Conservation (phyloP, 2,329 filamentous ascomycete species). For the Trichophyton schoenleinii region DNA sequence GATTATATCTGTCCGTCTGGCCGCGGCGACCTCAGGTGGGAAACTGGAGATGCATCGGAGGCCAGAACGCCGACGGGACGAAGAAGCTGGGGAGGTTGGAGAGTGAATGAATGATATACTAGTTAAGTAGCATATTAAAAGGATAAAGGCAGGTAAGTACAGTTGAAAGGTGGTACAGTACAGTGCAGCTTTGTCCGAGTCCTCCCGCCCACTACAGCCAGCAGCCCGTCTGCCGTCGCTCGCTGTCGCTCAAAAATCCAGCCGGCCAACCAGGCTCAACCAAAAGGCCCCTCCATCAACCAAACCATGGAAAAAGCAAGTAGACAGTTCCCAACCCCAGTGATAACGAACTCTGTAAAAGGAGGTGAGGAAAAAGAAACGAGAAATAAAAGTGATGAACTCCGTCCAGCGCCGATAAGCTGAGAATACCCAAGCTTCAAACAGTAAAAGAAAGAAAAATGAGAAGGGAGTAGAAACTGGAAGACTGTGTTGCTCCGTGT, state of each 20-base stretch:
- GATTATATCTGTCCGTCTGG: too few species aligned
- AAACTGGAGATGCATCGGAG: neutral
- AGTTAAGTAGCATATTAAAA: constrained; percentile 2
- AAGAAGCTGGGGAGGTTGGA: neutral
- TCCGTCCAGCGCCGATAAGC: constrained; percentile 3
- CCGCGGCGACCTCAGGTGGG: too few species aligned
- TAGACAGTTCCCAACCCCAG: neutral
- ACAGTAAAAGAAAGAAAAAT: neutral
- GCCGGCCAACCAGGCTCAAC: neutral
- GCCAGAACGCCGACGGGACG: neutral
- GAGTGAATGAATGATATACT: neutral
- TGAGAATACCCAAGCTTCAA: neutral
- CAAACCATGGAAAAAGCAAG: constrained; percentile 2
- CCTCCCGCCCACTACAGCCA: neutral
- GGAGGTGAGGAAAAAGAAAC: neutral
- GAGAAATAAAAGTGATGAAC: neutral
- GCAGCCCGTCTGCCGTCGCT: neutral
- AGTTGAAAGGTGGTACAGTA: neutral
- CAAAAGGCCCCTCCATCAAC: neutral
- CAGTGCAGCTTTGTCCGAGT: neutral
- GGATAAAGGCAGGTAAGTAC: neutral
- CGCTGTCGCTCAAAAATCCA: neutral
- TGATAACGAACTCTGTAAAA: neutral
- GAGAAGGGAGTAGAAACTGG: neutral
- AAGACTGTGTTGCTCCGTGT: neutral